A percentile compares a stretch with the other conserved stretches of the same genome.
Evolutionary conservation across 2,329 filamentous ascomycete species (phyloP).

Genomic region (Venturia effusa): DNA sequence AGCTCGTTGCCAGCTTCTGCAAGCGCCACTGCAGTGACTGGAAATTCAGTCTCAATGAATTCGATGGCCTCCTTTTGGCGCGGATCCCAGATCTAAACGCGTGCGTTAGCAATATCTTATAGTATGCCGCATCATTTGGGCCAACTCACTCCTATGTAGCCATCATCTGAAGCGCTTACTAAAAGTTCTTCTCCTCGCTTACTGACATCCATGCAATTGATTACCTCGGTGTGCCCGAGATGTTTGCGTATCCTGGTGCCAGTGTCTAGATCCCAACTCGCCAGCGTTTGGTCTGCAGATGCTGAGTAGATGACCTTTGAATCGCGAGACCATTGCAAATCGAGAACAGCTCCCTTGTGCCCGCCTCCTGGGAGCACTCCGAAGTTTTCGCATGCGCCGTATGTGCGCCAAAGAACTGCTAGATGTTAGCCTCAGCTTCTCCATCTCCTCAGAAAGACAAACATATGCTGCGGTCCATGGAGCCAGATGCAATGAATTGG

Average conservation of each 20-base stretch:
- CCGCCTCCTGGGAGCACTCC: conserved; percentile 60
- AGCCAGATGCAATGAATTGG: conserved; percentile 82
- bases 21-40: conserved; percentile 83
- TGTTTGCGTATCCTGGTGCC: conserved; percentile 88
- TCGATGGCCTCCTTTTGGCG: conserved; percentile 79
- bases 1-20: conserved; percentile 92
- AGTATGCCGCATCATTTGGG: neutral
- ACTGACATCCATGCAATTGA: conserved; percentile 84
- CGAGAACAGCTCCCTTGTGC: conserved; percentile 82
- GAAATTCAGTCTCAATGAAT: conserved; percentile 83
- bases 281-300: conserved; percentile 84
- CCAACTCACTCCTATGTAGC: conserved; percentile 57
- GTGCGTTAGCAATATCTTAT: neutral
- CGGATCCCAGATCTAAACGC: conserved; percentile 69
- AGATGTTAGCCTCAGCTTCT: neutral
- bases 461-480: conserved; percentile 90
- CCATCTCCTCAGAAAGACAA: conserved; percentile 24
- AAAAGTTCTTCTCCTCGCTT: conserved; percentile 83
- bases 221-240: conserved; percentile 86
- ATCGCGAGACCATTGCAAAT: conserved; percentile 94
- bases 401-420: conserved; percentile 83
- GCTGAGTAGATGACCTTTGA: conserved; percentile 83
- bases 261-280: conserved; percentile 89
- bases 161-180: conserved; percentile 87
- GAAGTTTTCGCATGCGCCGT: conserved; percentile 90